phyloP scores from a whole-genome alignment of 2,329 filamentous ascomycete species.

The Diaporthe vexans region DNA sequence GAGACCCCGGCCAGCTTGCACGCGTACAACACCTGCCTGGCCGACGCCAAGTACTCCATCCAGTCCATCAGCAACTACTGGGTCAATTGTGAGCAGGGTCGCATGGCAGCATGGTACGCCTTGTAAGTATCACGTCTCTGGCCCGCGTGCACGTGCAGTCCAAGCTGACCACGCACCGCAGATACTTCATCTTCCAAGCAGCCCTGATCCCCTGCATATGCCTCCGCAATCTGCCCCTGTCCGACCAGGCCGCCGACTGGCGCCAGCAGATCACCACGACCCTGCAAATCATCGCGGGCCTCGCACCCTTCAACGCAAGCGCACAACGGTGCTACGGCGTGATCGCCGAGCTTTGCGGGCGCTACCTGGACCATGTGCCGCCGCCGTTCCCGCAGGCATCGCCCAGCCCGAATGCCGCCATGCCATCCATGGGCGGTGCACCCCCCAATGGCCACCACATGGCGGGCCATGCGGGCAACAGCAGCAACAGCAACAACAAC shows the following conservation, averaged over 20 bases:
- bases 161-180: constrained; percentile 4
- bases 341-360: constrained; percentile 57
- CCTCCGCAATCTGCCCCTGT: constrained; percentile 58
- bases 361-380: constrained; percentile 49
- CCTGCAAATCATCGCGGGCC: constrained; percentile 53
- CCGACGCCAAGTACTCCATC: constrained; percentile 58
- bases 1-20: constrained; percentile 43
- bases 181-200: constrained; percentile 64
- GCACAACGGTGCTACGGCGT: constrained; percentile 58
- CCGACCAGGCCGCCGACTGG: constrained; percentile 55
- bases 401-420: constrained; percentile 37
- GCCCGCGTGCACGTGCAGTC: no score
- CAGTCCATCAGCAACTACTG: constrained; percentile 56
- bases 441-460: constrained; percentile 28
- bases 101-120: constrained; percentile 60
- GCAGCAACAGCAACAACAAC: constrained; percentile 20
- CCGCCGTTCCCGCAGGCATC: constrained; percentile 41
- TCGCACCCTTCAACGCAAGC: constrained; percentile 56
- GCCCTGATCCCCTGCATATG: constrained; percentile 63
- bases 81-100: constrained; percentile 53
- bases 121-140: constrained; percentile 46
- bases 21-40: constrained; percentile 55
- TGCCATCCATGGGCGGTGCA: constrained; percentile 17
- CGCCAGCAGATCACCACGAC: constrained; percentile 56
- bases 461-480: constrained; percentile 17